Conservation (phyloP, 2,329 filamentous ascomycete species). For the Aspergillus sp. region DNA sequence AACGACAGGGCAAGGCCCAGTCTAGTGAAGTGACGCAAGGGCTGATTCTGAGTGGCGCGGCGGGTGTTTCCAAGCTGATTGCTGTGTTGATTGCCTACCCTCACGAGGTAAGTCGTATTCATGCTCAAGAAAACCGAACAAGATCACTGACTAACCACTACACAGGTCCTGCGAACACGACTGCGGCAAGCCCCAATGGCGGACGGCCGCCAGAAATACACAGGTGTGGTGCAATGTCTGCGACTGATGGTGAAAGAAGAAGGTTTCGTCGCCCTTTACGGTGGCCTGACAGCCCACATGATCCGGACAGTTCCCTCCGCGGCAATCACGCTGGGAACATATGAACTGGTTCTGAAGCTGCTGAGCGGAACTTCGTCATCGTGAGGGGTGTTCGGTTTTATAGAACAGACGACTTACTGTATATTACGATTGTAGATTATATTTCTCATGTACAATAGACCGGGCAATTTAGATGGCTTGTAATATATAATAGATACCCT, state of each 20-base stretch:
- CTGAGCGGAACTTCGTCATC: slow-evolving; percentile 6
- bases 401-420: not conserved
- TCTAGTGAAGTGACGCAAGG: slow-evolving; percentile 18
- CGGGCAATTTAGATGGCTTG: slow-evolving; percentile 6
- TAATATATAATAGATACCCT: slow-evolving; percentile 13
- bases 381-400: not conserved
- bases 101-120: slow-evolving; percentile 29
- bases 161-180: slow-evolving; percentile 38
- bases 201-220: slow-evolving; percentile 36
- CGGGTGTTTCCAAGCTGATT: slow-evolving; percentile 34
- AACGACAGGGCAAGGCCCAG: slow-evolving; percentile 13
- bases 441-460: slow-evolving; percentile 8
- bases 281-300: slow-evolving; percentile 38
- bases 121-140: too few relatives aligned
- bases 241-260: slow-evolving; percentile 35
- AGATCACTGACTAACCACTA: not conserved
- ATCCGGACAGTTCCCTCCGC: slow-evolving; percentile 36
- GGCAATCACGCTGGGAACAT: slow-evolving; percentile 38
- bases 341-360: slow-evolving; percentile 36
- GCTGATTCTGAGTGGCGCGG: slow-evolving; percentile 29
- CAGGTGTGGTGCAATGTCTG: slow-evolving; percentile 36
- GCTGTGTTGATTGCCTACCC: slow-evolving; percentile 36
- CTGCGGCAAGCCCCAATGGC: slow-evolving; percentile 37
- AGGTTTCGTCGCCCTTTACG: slow-evolving; percentile 36
- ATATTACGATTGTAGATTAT: slow-evolving; percentile 13